phyloP scores from a whole-genome alignment of 306 rosid species.

The Prunus salicina region DNA sequence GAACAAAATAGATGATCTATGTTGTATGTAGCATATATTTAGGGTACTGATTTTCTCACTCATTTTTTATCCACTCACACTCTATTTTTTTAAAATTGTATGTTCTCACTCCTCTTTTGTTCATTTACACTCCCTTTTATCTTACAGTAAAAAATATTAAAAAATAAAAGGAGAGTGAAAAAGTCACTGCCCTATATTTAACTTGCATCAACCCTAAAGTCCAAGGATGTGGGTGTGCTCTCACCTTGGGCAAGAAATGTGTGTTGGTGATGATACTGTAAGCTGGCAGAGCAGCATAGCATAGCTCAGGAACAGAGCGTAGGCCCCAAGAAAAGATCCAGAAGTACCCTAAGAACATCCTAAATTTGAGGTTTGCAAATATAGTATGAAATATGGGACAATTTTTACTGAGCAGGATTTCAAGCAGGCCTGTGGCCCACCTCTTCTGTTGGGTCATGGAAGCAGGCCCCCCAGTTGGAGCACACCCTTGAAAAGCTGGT shows the following conservation, averaged over 20 bases:
- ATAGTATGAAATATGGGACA: slow-evolving; percentile 43
- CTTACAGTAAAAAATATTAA: no score
- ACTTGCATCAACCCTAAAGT: neutral
- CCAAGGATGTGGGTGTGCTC: neutral
- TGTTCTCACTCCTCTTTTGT: no score
- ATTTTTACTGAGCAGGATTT: slow-evolving; percentile 41
- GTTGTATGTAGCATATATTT: neutral
- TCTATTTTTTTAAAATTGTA: no score
- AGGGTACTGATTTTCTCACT: no score
- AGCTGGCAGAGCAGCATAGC: slow-evolving; percentile 45
- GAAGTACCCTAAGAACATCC: slow-evolving; percentile 46
- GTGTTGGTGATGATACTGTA: slow-evolving; percentile 57
- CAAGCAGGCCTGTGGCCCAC: slow-evolving; percentile 61
- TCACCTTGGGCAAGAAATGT: slow-evolving; percentile 62
- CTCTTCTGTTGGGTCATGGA: slow-evolving; percentile 60
- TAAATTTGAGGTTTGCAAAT: slow-evolving; percentile 38
- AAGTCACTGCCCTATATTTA: neutral
- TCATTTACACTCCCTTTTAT: no score
- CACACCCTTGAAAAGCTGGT: slow-evolving; percentile 51
- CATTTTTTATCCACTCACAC: no score
- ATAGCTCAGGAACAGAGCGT: slow-evolving; percentile 32
- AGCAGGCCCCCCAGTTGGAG: slow-evolving; percentile 45
- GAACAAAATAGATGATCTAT: neutral
- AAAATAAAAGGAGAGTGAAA: no score
- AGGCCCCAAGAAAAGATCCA: slow-evolving; percentile 39